Evolutionary conservation across 2,329 filamentous ascomycete species (phyloP).

Genomic region (Aspergillus alliaceus): DNA sequence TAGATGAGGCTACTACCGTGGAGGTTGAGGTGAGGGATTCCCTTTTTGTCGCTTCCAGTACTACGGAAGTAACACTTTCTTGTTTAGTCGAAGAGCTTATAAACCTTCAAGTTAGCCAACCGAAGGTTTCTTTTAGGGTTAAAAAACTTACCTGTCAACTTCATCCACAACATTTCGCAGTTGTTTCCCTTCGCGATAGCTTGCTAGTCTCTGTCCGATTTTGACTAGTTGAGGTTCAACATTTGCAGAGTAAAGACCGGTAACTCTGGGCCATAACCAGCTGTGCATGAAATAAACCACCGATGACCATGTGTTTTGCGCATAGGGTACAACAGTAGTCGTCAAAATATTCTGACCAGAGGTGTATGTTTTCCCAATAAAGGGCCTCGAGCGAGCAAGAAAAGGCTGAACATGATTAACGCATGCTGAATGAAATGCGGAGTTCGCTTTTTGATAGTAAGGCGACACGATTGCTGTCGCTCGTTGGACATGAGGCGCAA

Average conservation of each 20-base stretch:
- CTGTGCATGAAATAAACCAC: constrained; percentile 70
- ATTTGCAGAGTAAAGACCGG: constrained; percentile 81
- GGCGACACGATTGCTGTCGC: constrained; percentile 61
- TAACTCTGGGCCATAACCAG: constrained; percentile 77
- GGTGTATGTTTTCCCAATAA: constrained; percentile 67
- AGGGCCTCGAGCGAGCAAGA: constrained; percentile 72
- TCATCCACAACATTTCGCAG: constrained; percentile 60
- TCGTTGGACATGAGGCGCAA: constrained; percentile 73
- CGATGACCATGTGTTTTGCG: constrained; percentile 68
- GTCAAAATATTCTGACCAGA: constrained; percentile 66
- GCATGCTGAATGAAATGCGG: constrained; percentile 39
- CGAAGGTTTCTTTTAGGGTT: neutral
- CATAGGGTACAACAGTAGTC: constrained; percentile 70
- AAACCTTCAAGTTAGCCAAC: constrained; percentile 11
- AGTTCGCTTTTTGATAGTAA: constrained; percentile 74
- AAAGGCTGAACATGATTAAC: constrained; percentile 68
- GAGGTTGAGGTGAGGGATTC: constrained; percentile 24
- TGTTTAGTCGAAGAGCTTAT: constrained; percentile 22
- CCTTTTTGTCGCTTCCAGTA: constrained; percentile 16
- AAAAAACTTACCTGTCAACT: constrained; percentile 45
- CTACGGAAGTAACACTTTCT: constrained; percentile 22
- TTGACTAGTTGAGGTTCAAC: constrained; percentile 93
- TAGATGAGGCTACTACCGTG: constrained; percentile 26
- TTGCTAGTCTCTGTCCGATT: constrained; percentile 83
- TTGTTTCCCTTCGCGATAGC: constrained; percentile 60